These are phyloP conservation scores for Pseudoneurospora amorphoporcata DNA, from an alignment of 495 filamentous ascomycete species.

Conservation along the genomic window DNA sequence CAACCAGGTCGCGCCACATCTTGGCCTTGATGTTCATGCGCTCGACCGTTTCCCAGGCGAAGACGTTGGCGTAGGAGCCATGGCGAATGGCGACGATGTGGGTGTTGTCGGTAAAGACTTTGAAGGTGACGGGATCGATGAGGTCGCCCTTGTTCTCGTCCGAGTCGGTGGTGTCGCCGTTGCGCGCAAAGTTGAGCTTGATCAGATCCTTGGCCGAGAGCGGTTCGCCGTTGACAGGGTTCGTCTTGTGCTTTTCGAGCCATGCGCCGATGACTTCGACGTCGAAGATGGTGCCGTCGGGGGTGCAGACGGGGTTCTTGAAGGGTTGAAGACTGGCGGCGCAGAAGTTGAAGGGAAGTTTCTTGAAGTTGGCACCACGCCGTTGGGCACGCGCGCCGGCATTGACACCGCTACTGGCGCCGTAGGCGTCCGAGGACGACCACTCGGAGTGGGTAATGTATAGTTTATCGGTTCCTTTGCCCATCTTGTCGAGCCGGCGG, in stretches of 20 bases:
- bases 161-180: constrained; percentile 52
- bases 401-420: constrained; percentile 62
- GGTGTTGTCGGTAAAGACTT: constrained; percentile 95
- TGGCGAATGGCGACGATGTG: constrained; percentile 86
- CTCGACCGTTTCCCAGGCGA: constrained; percentile 90
- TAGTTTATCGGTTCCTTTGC: constrained; percentile 58
- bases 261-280: constrained; percentile 79
- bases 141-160: constrained; percentile 58
- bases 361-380: constrained; percentile 63
- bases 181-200: constrained; percentile 84
- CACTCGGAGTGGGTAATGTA: constrained; percentile 96
- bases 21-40: constrained; percentile 95
- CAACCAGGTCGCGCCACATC: constrained; percentile 88
- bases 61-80: constrained; percentile 76
- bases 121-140: constrained; percentile 93
- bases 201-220: constrained; percentile 76
- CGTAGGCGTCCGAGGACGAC: constrained; percentile 81
- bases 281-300: constrained; percentile 72
- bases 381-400: constrained; percentile 41
- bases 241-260: constrained; percentile 87
- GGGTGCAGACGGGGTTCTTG: constrained; percentile 73
- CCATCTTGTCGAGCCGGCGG: constrained; percentile 21
- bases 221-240: constrained; percentile 74
- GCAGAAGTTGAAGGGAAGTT: constrained; percentile 96
- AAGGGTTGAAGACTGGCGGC: constrained; percentile 90